Percentiles rank a stretch among this genome's conserved stretches.
Conservation (phyloP, 2,329 filamentous ascomycete genomes). For the Colletotrichum abscissum region DNA sequence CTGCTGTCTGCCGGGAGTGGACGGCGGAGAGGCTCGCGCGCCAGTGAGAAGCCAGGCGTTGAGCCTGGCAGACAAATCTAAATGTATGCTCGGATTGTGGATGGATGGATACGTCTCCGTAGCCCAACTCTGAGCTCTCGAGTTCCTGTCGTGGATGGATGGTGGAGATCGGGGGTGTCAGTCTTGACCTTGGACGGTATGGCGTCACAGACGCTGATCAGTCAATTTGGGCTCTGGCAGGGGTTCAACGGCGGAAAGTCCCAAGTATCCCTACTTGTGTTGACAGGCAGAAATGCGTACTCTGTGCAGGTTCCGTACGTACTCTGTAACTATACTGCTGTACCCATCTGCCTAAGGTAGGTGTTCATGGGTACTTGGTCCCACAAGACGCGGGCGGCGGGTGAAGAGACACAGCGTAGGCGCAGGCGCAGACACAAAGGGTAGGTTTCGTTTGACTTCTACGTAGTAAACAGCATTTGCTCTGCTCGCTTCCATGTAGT, state of each 20-base stretch:
- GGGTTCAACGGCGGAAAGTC: background rate
- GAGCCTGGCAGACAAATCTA: conserved; percentile 4
- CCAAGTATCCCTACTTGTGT: background rate
- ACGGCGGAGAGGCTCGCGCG: conserved; percentile 10
- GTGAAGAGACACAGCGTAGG: background rate
- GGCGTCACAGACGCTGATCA: conserved; percentile 47
- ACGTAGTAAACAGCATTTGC: no score
- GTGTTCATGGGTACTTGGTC: background rate
- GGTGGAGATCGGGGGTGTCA: conserved; percentile 17
- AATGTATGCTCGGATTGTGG: background rate
- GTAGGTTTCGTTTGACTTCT: no score
- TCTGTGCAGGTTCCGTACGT: background rate
- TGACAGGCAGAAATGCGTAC: background rate
- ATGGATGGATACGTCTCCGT: background rate
- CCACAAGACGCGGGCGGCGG: background rate
- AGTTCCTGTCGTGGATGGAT: background rate
- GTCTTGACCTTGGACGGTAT: conserved; percentile 38
- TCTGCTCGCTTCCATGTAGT: background rate
- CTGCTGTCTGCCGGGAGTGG: conserved; percentile 33
- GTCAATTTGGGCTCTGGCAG: conserved; percentile 27
- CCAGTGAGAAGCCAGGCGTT: conserved; percentile 23
- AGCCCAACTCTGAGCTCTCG: conserved; percentile 13
- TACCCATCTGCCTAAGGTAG: no score
- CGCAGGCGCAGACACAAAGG: background rate
- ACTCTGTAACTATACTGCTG: background rate